Evolutionary conservation across 441 rosid species (phyloP).

Genomic region (Arabidopsis hybrid): DNA sequence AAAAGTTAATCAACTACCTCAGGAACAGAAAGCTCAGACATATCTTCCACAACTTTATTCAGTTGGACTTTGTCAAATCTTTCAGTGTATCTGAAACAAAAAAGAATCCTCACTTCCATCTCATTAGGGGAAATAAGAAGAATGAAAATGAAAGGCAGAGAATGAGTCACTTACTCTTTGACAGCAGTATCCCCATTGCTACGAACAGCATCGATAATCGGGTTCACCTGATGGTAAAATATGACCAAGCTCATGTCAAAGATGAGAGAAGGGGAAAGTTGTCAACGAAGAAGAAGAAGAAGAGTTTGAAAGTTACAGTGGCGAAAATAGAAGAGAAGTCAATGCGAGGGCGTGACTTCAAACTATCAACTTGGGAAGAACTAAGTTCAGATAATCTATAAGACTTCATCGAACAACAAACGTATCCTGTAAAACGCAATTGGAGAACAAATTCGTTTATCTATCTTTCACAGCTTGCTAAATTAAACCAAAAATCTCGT

Average conservation of each 20-base stretch:
- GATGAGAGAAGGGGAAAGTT: neutral
- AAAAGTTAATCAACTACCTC: conserved; percentile 51
- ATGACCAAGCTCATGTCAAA: neutral
- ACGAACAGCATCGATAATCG: conserved; percentile 85
- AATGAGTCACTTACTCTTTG: conserved; percentile 62
- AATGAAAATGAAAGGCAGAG: neutral
- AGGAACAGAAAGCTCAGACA: conserved; percentile 76
- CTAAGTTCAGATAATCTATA: conserved; percentile 74
- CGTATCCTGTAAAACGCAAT: conserved; percentile 24
- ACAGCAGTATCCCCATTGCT: conserved; percentile 87
- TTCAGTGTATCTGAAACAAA: conserved; percentile 66
- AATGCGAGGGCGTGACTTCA: conserved; percentile 90
- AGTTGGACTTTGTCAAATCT: conserved; percentile 83
- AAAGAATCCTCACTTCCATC: neutral
- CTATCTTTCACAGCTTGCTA: neutral
- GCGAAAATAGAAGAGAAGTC: conserved; percentile 81
- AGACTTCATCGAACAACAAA: conserved; percentile 80
- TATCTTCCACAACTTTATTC: conserved; percentile 61
- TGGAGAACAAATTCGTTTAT: neutral
- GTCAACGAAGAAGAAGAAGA: neutral
- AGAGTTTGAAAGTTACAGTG: conserved; percentile 46
- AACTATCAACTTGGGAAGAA: conserved; percentile 57
- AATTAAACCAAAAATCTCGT: too few relatives aligned
- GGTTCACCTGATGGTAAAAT: conserved; percentile 55
- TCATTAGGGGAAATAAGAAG: neutral